phyloP scores from a whole-genome alignment of 768 basidiomycete species.

The Terana coerulea region DNA sequence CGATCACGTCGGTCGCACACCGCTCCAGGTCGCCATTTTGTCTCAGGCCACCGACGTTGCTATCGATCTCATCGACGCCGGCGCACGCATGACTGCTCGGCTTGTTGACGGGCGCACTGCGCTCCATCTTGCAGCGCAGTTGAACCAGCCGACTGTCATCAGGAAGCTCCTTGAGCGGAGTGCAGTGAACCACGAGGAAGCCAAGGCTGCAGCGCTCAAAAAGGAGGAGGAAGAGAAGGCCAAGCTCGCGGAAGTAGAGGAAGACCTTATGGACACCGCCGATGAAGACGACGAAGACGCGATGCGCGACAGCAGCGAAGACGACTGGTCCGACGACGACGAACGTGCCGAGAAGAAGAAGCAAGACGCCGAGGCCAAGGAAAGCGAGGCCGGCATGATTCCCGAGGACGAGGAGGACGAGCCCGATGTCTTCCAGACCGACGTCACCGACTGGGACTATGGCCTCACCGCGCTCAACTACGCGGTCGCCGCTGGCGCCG shows the following conservation, averaged over 20 bases:
- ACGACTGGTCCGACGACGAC: conserved; percentile 29
- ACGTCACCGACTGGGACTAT: conserved; percentile 57
- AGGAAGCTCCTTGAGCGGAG: conserved; percentile 51
- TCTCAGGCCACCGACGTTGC: conserved; percentile 44
- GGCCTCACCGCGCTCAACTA: conserved; percentile 49
- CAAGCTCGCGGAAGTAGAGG: conserved; percentile 8
- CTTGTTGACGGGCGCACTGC: conserved; percentile 54
- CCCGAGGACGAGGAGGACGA: conserved; percentile 46
- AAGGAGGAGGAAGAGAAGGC: conserved; percentile 24
- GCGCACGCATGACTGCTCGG: conserved; percentile 51
- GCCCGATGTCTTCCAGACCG: conserved; percentile 54
- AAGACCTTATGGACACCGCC: conserved; percentile 17
- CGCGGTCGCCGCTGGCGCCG: conserved; percentile 45
- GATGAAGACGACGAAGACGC: conserved; percentile 13
- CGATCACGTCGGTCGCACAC: conserved; percentile 59
- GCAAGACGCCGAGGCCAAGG: conserved; percentile 23
- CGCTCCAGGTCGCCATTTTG: conserved; percentile 56
- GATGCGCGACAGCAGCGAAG: conserved; percentile 18
- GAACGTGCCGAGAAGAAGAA: conserved; percentile 26
- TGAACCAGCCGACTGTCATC: conserved; percentile 38
- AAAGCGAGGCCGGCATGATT: conserved; percentile 32
- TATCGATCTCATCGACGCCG: conserved; percentile 48
- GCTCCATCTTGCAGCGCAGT: conserved; percentile 54
- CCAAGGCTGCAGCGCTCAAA: conserved; percentile 13
- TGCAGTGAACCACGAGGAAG: conserved; percentile 25